These are phyloP conservation scores for Fagopyrum homotropicum DNA, from an alignment of 148 eudicot species.

Conservation along the genomic window DNA sequence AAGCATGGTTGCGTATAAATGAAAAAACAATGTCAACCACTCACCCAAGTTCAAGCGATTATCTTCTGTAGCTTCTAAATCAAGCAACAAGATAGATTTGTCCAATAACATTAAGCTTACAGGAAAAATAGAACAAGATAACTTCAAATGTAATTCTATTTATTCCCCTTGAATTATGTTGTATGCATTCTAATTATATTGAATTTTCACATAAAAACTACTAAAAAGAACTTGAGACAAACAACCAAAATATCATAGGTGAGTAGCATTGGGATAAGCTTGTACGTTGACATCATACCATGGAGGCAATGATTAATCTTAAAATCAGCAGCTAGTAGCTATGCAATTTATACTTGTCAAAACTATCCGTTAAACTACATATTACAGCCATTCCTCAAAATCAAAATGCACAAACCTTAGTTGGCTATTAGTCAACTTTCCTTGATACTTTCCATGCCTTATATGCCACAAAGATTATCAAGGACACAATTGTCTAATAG, in stretches of 20 bases:
- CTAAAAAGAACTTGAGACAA: not conserved
- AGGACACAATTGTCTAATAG: not conserved
- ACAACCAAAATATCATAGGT: not conserved
- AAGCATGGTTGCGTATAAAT: not conserved
- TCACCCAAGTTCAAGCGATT: not conserved
- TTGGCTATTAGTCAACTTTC: not conserved
- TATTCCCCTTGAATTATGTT: not conserved
- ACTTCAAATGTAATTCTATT: not conserved
- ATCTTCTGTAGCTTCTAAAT: conserved; percentile 5
- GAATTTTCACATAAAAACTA: not conserved
- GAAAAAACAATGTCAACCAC: not conserved
- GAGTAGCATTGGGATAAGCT: not conserved
- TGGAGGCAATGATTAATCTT: not conserved
- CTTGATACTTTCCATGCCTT: not conserved
- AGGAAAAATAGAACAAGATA: not conserved
- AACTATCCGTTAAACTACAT: not conserved
- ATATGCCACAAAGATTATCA: not conserved
- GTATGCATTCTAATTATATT: not conserved
- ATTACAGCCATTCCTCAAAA: not conserved
- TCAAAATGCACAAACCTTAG: not conserved
- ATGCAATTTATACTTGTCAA: not conserved
- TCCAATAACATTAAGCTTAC: not conserved
- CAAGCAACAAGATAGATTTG: not conserved
- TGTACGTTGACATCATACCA: not conserved
- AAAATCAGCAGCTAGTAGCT: not conserved